phyloP scores from a whole-genome alignment of 345 rosid genomes.

The Moricandia arvensis region DNA sequence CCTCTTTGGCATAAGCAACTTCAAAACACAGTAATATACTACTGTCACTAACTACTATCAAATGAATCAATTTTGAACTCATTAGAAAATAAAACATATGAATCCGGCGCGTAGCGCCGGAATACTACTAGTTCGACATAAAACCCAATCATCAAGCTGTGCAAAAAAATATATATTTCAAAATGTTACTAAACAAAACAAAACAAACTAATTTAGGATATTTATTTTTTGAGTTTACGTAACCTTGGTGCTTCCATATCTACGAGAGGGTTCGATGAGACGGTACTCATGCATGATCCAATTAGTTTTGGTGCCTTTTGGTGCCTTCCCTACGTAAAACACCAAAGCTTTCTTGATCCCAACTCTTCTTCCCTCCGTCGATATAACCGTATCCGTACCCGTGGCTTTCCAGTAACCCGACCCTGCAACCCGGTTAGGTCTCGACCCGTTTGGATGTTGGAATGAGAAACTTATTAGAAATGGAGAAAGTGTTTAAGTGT shows the following conservation, averaged over 20 bases:
- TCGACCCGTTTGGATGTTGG: constrained; percentile 91
- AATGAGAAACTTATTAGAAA: too few species aligned
- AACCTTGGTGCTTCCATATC: constrained; percentile 66
- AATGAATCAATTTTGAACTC: too few species aligned
- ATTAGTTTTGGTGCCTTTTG: constrained; percentile 91
- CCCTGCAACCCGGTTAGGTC: constrained; percentile 93
- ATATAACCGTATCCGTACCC: constrained; percentile 81
- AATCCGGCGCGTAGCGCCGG: too few species aligned
- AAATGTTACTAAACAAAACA: not conserved
- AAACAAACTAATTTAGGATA: not conserved
- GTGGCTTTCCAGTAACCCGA: constrained; percentile 98
- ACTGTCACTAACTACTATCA: too few species aligned
- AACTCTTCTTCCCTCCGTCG: constrained; percentile 64
- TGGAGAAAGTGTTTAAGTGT: too few species aligned
- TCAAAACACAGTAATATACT: too few species aligned
- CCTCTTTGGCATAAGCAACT: too few species aligned
- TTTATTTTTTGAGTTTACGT: not conserved
- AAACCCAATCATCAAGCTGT: constrained; percentile 95
- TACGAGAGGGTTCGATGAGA: constrained; percentile 58
- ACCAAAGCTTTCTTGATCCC: constrained; percentile 97
- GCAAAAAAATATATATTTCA: not conserved
- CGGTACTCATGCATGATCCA: constrained; percentile 99
- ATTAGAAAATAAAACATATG: too few species aligned
- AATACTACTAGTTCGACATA: too few species aligned
- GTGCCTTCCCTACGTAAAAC: constrained; percentile 86